Conservation (phyloP, 768 basidiomycete species). For the Cystofilobasidium bisporidii region DNA sequence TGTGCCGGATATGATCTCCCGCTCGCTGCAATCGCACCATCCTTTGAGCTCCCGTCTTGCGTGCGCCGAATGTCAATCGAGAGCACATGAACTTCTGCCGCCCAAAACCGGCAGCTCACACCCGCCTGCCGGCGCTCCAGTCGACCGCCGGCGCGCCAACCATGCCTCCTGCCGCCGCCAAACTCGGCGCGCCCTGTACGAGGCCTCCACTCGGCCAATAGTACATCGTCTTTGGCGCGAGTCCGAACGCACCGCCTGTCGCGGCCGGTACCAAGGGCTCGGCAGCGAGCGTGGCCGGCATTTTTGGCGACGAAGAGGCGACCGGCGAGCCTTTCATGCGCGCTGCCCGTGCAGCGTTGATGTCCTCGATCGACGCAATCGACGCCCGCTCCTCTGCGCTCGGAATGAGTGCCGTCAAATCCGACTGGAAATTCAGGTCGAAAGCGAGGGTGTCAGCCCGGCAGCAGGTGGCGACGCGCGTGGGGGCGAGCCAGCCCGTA, state of each 20-base stretch:
- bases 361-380: constrained; percentile 24
- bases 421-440: constrained; percentile 9
- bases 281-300: not conserved
- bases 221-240: constrained; percentile 18
- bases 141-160: not conserved
- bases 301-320: not conserved
- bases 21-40: too few relatives aligned
- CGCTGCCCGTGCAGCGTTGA: constrained; percentile 6
- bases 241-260: constrained; percentile 11
- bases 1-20: too few relatives aligned
- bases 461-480: not conserved
- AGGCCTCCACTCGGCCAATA: constrained; percentile 23
- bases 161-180: not conserved
- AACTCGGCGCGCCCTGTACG: constrained; percentile 8
- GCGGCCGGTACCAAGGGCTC: not conserved
- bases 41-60: too few relatives aligned
- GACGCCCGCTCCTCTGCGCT: not conserved
- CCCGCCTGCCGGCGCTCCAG: constrained; percentile 1
- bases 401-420: constrained; percentile 23
- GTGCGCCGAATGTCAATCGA: too few relatives aligned
- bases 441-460: not conserved
- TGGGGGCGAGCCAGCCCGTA: not conserved
- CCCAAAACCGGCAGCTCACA: not conserved
- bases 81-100: too few relatives aligned
- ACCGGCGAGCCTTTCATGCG: not conserved